Evolutionary conservation across 352 stramenopile genomes (phyloP), one percentile per base, ranked within the genome.

Genomic region (Pythium sukuiense): DNA sequence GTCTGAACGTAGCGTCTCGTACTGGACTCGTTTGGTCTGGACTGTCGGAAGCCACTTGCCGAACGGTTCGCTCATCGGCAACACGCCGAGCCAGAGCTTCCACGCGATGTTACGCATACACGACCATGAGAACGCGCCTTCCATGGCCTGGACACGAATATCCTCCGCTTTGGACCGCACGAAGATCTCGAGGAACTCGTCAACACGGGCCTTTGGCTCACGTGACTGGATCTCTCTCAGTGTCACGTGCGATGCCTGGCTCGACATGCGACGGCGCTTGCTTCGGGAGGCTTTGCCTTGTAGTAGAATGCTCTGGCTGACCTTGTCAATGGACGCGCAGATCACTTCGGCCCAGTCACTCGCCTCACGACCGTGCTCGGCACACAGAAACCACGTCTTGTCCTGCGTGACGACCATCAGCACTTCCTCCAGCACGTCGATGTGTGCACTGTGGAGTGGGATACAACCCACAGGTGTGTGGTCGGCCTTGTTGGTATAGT

Each of bases 321-420:
- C 63, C 16, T 72, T 72, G 32, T 92, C 83, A 29, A 92, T 89
- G 11, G 83, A 70, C 7, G 20, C 59, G 61, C 83, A 88, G 54
- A 92, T 84, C 27, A 71, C 72, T 37, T 89, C 79, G 16, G 76
- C 73, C 85, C 85, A 93, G 37, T 91, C 80, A 33, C 60, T 77
- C 8, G 83, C 83, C 3, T 88, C 83, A 9, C 74, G 77, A 1
- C 69, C 74, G 43, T 82, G 66, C 32, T 87, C 77, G 3, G 83
- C 83, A 35, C 85, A 93, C 20, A 93, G 73, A 59, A 92, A 93
- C 85, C 83, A 93, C 59, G 83, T 92, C 67, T 89, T 85, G 69
- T 91, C 81, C 16, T 77, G 74, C 41, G 83, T 87, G 30, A 90
- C 74, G 41, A 93, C 79, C 79, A 91, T 92, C 59, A 93, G 50